Base-by-base conservation (phyloP, 2,329 filamentous ascomycete species). In the Grosmannia huntii region DNA sequence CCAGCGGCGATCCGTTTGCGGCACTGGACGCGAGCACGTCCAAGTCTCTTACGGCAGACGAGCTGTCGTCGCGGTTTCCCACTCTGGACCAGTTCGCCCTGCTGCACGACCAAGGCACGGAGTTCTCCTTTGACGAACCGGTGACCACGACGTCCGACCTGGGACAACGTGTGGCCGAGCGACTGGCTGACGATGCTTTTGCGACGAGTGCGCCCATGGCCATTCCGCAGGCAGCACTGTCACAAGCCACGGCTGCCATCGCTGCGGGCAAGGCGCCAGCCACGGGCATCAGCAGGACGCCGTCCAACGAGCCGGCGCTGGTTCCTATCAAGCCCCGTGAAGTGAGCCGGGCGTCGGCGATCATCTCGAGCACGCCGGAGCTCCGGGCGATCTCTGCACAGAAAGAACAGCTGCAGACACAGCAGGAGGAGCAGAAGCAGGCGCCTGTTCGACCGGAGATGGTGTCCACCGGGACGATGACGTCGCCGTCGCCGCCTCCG, bases 61-160 rank as follows among this genome's bases (percentile, higher is more conserved):
- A 97, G 66, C 75, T 96, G 28, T 90, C 92, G 0, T 80, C 83
- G 31, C 82, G 87, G 56, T 99, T 96, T 64, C 94, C 94, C 0
- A 91, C 89, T 6, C 76, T 99, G 27, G 91, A 97, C 66, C 89
- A 97, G 64, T 99, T 99, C 67, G 86, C 92, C 3, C 76, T 99
- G 21, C 75, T 96, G 51, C 90, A 95, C 64, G 90, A 97, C 62
- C 82, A 88, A 61, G 87, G 88, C 3, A 74, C 82, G 61, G 91
- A 89, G 60, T 96, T 96, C 65, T 85, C 92, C 57, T 96, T 96
- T 68, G 85, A 89, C 60, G 73, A 76, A 19, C 36, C 54, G 12
- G 46, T 14, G 1, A 23, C 27, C 16, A 11, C n/a, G 46, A 23
- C n/a, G 12, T 14, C 44, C 36, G 33, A 1, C 27, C 59, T 5